A percentile compares a stretch with the other conserved stretches of the same genome.
Conservation (phyloP, 805 yeast species). For the Schwanniomyces yamadae region DNA sequence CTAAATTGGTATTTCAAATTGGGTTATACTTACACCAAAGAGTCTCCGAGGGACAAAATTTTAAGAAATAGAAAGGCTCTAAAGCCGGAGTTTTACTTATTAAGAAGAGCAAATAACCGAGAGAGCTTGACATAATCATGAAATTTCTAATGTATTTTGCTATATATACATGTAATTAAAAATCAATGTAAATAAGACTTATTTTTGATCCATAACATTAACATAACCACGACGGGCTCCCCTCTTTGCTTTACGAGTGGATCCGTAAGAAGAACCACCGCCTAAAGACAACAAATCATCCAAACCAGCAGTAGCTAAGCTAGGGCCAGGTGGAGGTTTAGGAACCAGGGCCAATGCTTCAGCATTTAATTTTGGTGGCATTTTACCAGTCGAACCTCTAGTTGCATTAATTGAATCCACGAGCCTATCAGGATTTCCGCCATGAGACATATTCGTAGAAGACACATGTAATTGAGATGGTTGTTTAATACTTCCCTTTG, state of each 20-base stretch:
- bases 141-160: not conserved
- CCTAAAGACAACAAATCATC: conserved; percentile 40
- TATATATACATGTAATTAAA: conserved; percentile 1
- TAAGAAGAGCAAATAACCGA: conserved; percentile 10
- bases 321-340: conserved; percentile 5
- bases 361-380: no score
- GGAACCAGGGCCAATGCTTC: conserved; percentile 3
- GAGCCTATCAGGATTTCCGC: no score
- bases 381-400: no score
- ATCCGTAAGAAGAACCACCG: conserved; percentile 18
- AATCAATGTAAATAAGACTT: not conserved
- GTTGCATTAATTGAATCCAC: no score
- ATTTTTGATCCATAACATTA: conserved; percentile 25
- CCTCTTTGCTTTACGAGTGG: conserved; percentile 25
- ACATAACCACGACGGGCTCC: conserved; percentile 34
- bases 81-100: conserved; percentile 44
- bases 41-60: conserved; percentile 45
- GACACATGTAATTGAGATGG: no score
- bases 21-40: conserved; percentile 37
- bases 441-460: no score
- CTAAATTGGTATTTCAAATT: conserved; percentile 40
- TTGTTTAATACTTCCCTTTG: no score
- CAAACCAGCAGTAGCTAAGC: conserved; percentile 38
- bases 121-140: not conserved
- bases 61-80: conserved; percentile 40